Evolutionary conservation across 2,329 filamentous ascomycete genomes (phyloP).

Genomic region (Aspergillus piperis): DNA sequence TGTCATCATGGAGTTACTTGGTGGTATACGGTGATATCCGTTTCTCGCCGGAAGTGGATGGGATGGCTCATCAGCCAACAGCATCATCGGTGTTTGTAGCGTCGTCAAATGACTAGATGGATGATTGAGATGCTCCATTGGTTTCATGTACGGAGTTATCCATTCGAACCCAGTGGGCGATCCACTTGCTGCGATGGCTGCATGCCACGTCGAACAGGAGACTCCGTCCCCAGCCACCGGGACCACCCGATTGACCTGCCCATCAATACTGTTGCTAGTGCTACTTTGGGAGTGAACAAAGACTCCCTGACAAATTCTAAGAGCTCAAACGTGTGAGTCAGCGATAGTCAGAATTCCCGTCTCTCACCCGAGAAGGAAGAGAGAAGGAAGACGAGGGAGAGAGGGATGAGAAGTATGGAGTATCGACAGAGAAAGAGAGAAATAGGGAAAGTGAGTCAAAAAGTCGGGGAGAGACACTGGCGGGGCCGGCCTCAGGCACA

Average conservation of each 20-base stretch:
- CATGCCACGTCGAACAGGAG: slow-evolving; percentile 28
- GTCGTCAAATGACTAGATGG: not conserved
- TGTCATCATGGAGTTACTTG: not conserved
- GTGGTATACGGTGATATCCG: no score
- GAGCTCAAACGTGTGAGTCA: no score
- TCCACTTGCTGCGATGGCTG: slow-evolving; percentile 24
- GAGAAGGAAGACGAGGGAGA: not conserved
- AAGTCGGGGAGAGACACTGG: not conserved
- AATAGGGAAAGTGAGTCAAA: not conserved
- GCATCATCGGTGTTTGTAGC: not conserved
- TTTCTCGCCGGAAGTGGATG: no score
- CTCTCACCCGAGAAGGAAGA: not conserved
- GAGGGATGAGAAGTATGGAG: not conserved
- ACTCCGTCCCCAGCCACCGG: slow-evolving; percentile 17
- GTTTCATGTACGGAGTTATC: not conserved
- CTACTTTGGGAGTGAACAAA: no score
- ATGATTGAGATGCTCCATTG: not conserved
- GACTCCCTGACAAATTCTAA: no score
- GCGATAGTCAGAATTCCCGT: no score
- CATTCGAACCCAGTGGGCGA: slow-evolving; percentile 18
- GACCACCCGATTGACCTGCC: slow-evolving; percentile 14
- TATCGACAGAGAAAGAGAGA: not conserved
- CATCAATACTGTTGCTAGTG: not conserved
- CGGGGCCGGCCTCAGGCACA: slow-evolving; percentile 7
- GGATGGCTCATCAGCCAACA: not conserved